phyloP scores from a whole-genome alignment of 2,329 filamentous ascomycete genomes.

The Thielaviopsis musarum region DNA sequence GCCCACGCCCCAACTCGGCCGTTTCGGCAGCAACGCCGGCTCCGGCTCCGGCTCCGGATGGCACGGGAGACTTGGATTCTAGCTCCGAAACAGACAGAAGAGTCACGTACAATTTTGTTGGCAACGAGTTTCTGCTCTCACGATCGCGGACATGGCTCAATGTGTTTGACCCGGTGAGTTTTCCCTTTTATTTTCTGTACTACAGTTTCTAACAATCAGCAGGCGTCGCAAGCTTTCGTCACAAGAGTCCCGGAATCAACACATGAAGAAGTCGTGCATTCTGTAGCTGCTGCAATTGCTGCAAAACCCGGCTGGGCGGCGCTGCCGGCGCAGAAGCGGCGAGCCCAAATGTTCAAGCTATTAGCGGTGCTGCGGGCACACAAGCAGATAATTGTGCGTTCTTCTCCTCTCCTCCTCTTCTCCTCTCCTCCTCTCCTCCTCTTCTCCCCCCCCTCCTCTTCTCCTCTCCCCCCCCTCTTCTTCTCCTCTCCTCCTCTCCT shows the following conservation, averaged over 20 bases:
- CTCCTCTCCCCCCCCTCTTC: no score
- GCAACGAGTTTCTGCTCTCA: slow-evolving; percentile 13
- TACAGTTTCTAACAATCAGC: neutral
- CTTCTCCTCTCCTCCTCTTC: no score
- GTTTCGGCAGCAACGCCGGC: no score
- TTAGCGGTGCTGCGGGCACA: slow-evolving; percentile 5
- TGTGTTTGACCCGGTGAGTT: slow-evolving; percentile 13
- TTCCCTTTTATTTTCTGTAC: neutral
- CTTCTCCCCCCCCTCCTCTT: neutral
- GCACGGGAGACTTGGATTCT: no score
- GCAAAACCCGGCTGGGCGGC: slow-evolving; percentile 11
- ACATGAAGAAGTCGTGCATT: slow-evolving; percentile 11
- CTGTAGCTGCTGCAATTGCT: slow-evolving; percentile 9
- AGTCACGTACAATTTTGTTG: slow-evolving; percentile 13
- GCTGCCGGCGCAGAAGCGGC: slow-evolving; percentile 1
- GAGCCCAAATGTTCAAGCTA: slow-evolving; percentile 3
- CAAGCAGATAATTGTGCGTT: slow-evolving; percentile 9
- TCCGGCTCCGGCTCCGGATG: no score
- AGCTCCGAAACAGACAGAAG: neutral
- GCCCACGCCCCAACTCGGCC: no score
- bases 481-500: no score
- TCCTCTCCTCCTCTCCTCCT: no score
- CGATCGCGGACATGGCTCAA: slow-evolving; percentile 13
- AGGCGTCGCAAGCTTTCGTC: slow-evolving; percentile 13
- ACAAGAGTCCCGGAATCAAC: slow-evolving; percentile 17